Evolutionary conservation across 257 asterid genomes (phyloP), one percentile per base, ranked within the genome.

Genomic region (Gentiana straminea): DNA sequence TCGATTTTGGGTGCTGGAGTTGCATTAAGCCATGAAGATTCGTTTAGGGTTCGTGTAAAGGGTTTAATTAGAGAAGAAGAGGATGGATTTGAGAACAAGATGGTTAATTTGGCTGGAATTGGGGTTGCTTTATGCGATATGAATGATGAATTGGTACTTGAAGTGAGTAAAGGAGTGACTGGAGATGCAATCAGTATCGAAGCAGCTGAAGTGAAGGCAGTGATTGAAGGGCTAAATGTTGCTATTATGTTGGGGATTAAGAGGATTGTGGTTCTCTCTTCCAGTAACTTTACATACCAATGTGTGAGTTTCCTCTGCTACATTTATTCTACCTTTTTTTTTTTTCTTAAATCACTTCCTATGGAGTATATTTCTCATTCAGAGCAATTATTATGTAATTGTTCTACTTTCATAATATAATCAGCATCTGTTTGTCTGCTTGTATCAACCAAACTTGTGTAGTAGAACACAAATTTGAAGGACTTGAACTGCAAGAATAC

Each of bases 71-170:
- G 7, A 35, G 59, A 0, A 37, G 13, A n/a, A 2, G 10, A 2
- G 54, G 33, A 38, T 44, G 54, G 11, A 15, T 33, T 11, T 52
- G 34, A 9, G 9, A 13, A 33, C 36, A 13, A 35, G 1, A 24
- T 35, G 60, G 76, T 71, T 54, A 5, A 52, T 47, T 24, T 75
- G 33, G 78, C 78, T 36, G 97, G 89, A 50, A 71, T 83, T 68
- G 95, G 97, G 38, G 80, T 89, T 3, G 97, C 94, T 0, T 72
- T 89, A 46, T 86, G 94, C 60, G 84, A 83, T 62, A 71, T 83
- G 24, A 60, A 65, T 37, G 89, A 68, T 50, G 81, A 70, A 1
- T 75, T 89, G 73, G 43, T 86, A 67, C 77, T 89, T 48, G 92
- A 89, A 72, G 5, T 83, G 75, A 69, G 76, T 24, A 89, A 86